Conservation (phyloP, 164 flowering plant species). For the Magnolia kwangsiensis region DNA sequence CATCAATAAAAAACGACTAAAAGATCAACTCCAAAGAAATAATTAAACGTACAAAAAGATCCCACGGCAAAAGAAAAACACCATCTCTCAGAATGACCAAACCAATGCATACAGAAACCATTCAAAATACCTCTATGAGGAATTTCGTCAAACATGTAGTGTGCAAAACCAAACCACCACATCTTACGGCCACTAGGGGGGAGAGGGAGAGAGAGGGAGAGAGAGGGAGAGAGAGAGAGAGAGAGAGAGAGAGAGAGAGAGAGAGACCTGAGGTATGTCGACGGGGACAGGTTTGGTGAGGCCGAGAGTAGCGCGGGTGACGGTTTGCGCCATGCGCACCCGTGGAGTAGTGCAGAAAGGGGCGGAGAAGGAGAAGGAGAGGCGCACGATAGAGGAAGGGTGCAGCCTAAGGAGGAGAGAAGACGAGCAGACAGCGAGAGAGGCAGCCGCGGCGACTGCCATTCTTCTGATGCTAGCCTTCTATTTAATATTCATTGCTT, state of each 20-base stretch:
- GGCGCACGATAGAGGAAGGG: not conserved
- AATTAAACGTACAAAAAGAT: too few species aligned
- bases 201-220: too few species aligned
- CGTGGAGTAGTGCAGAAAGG: not conserved
- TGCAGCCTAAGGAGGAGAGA: not conserved
- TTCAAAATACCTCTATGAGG: not conserved
- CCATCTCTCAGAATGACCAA: too few species aligned
- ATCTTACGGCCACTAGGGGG: too few species aligned
- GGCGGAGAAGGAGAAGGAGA: not conserved
- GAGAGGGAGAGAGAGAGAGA: not conserved
- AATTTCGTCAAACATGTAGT: not conserved
- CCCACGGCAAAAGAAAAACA: too few species aligned
- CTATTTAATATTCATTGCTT: not conserved
- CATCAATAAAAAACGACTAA: not conserved
- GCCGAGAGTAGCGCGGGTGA: constrained; percentile 1
- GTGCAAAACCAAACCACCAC: not conserved
- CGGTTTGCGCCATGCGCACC: constrained; percentile 4
- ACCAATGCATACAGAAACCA: too few species aligned
- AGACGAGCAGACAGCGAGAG: not conserved
- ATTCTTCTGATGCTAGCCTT: not conserved
- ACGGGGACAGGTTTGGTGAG: not conserved
- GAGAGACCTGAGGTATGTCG: not conserved
- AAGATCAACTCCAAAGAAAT: too few species aligned
- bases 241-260: not conserved
- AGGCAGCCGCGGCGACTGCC: not conserved